These are phyloP conservation scores for Vitis labrusca DNA, from an alignment of 164 flowering plant genomes.

Conservation along the genomic window DNA sequence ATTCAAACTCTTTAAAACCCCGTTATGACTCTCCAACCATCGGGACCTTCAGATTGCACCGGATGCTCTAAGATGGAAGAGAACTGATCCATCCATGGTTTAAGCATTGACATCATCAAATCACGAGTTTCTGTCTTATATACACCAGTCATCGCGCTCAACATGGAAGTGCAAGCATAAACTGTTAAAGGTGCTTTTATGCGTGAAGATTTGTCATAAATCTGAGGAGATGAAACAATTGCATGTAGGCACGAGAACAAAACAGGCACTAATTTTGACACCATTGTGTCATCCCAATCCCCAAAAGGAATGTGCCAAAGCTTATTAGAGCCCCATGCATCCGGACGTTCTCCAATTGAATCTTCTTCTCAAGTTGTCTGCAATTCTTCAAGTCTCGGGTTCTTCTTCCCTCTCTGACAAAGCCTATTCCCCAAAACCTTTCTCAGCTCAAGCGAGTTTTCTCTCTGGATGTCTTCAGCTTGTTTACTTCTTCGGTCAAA, in stretches of 20 bases:
- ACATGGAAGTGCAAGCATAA: conserved; percentile 69
- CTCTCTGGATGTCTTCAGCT: no score
- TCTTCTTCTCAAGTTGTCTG: no score
- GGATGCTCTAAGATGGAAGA: conserved; percentile 59
- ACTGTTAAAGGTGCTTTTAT: conserved; percentile 75
- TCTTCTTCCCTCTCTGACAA: no score
- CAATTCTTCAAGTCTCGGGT: no score
- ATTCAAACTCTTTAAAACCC: conserved; percentile 95
- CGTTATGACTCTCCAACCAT: conserved; percentile 91
- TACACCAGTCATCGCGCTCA: conserved; percentile 82
- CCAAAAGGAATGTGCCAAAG: conserved; percentile 73
- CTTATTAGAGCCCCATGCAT: conserved; percentile 86
- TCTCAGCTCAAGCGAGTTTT: no score
- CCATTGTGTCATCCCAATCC: conserved; percentile 79
- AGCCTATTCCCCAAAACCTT: no score
- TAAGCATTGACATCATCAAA: conserved; percentile 61
- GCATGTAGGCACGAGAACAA: conserved; percentile 74
- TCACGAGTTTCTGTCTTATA: conserved; percentile 72
- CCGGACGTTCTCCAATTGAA: no score
- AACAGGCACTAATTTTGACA: conserved; percentile 72
- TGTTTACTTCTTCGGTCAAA: no score
- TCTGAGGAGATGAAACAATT: conserved; percentile 79
- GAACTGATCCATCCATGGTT: conserved; percentile 79
- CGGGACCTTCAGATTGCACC: conserved; percentile 77
- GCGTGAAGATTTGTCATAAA: conserved; percentile 65